phyloP scores from a whole-genome alignment of 2,329 filamentous ascomycete species.

The Davidsoniella neocaledoniae region DNA sequence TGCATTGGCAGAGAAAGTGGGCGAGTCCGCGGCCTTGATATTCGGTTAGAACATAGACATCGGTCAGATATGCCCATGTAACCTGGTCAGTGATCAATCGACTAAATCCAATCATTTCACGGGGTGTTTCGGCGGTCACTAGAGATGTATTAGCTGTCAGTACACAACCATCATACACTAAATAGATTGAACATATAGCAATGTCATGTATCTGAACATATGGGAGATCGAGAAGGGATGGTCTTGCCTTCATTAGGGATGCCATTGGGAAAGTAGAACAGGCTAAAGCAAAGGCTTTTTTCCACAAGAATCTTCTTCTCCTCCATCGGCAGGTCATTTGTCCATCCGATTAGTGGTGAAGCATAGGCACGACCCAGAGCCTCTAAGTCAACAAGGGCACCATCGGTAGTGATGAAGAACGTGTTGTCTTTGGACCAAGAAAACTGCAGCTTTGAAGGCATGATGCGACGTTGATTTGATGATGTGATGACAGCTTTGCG shows the following conservation, averaged over 20 bases:
- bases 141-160: slow-evolving; percentile 7
- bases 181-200: no score
- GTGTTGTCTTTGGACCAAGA: slow-evolving; percentile 32
- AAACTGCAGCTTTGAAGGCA: neutral
- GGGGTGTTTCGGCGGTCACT: slow-evolving; percentile 20
- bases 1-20: slow-evolving; percentile 44
- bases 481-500: no score
- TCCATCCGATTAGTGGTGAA: slow-evolving; percentile 45
- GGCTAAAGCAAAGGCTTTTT: slow-evolving; percentile 41
- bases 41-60: slow-evolving; percentile 45
- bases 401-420: slow-evolving; percentile 46
- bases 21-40: slow-evolving; percentile 47
- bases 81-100: slow-evolving; percentile 53
- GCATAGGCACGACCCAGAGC: slow-evolving; percentile 38
- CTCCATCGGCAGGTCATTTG: slow-evolving; percentile 30
- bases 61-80: slow-evolving; percentile 50
- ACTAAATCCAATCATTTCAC: slow-evolving; percentile 25
- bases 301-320: slow-evolving; percentile 34
- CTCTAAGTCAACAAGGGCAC: slow-evolving; percentile 33
- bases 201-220: no score
- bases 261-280: slow-evolving; percentile 30
- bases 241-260: slow-evolving; percentile 15
- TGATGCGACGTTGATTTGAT: neutral
- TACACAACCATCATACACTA: neutral
- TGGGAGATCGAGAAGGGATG: no score